These are phyloP conservation scores for Skeletonema menzelii DNA, from an alignment of 108 stramenopile genomes.

Conservation along the genomic window DNA sequence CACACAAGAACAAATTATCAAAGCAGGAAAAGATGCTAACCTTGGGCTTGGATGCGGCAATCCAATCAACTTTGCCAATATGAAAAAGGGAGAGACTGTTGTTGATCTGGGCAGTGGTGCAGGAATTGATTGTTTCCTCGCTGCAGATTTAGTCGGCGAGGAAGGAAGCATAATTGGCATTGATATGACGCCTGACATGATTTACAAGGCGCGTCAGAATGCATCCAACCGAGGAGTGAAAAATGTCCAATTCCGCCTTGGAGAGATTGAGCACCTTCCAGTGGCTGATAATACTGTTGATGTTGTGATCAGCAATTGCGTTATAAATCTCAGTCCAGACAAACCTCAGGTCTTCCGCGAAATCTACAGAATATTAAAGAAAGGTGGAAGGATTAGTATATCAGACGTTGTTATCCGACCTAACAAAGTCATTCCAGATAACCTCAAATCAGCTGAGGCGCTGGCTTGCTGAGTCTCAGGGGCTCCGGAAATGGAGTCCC, in stretches of 20 bases:
- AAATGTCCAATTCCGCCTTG: slow-evolving; percentile 78
- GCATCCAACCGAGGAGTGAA: slow-evolving; percentile 20
- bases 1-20: slow-evolving; percentile 32
- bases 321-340: slow-evolving; percentile 87
- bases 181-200: slow-evolving; percentile 77
- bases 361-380: slow-evolving; percentile 75
- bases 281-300: slow-evolving; percentile 78
- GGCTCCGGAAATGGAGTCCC: slow-evolving; percentile 51
- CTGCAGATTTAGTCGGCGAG: slow-evolving; percentile 54
- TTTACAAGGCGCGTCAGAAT: slow-evolving; percentile 45
- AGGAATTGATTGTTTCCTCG: slow-evolving; percentile 65
- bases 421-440: slow-evolving; percentile 24
- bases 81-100: slow-evolving; percentile 44
- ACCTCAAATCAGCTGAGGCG: slow-evolving; percentile 50
- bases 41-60: slow-evolving; percentile 60
- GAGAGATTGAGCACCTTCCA: slow-evolving; percentile 88
- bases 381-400: slow-evolving; percentile 84
- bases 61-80: slow-evolving; percentile 31
- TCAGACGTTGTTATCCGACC: slow-evolving; percentile 60
- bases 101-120: slow-evolving; percentile 72
- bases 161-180: slow-evolving; percentile 70
- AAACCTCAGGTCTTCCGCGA: slow-evolving; percentile 80
- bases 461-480: slow-evolving; percentile 66
- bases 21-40: slow-evolving; percentile 34
- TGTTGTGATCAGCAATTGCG: slow-evolving; percentile 88